A percentile compares a stretch with the other conserved stretches of the same genome.
phyloP scores from a whole-genome alignment of 179 eudicot species.

The Silene coronaria region DNA sequence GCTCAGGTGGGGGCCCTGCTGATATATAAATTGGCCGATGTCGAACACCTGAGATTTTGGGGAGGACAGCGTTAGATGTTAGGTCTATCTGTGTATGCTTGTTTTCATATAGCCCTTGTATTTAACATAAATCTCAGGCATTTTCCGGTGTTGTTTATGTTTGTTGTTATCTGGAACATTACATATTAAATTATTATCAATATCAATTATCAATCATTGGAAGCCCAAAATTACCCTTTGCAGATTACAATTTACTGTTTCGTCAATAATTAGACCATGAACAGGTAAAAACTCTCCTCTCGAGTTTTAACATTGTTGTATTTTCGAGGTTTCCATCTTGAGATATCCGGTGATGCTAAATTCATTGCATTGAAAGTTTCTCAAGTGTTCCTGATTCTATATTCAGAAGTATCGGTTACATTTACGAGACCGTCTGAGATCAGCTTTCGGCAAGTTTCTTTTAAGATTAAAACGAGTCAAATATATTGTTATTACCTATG shows the following conservation, averaged over 20 bases:
- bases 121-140: slow-evolving; percentile 5
- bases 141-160: slow-evolving; percentile 11
- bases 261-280: background rate
- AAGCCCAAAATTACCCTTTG: background rate
- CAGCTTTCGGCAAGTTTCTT: too few relatives aligned
- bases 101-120: background rate
- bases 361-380: too few relatives aligned
- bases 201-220: background rate
- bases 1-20: background rate
- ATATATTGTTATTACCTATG: too few relatives aligned
- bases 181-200: background rate
- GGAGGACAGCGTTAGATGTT: slow-evolving; percentile 5
- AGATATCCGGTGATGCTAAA: too few relatives aligned
- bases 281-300: too few relatives aligned
- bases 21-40: slow-evolving; percentile 1
- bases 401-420: too few relatives aligned
- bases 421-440: too few relatives aligned
- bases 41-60: slow-evolving; percentile 14
- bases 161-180: background rate
- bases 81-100: slow-evolving; percentile 1
- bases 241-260: background rate
- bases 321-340: too few relatives aligned
- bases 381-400: too few relatives aligned
- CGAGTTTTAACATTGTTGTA: too few relatives aligned
- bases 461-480: too few relatives aligned